These are phyloP conservation scores for Acanthamoeba castellanii DNA, from an alignment of 208 protist genomes.

Conservation along the genomic window DNA sequence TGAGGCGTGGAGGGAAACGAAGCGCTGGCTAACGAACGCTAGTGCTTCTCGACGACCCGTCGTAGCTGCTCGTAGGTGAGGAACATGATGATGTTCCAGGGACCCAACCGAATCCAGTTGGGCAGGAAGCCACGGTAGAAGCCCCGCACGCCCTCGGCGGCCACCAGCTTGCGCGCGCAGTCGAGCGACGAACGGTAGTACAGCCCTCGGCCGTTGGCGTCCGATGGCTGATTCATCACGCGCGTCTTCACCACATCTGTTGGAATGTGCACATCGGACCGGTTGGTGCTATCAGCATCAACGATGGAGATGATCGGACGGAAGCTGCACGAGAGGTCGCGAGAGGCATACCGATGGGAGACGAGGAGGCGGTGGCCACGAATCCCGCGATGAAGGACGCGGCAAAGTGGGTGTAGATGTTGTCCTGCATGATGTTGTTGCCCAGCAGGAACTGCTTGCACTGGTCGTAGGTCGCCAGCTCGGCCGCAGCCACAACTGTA, in stretches of 20 bases:
- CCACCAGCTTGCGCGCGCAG: slow-evolving; percentile 76
- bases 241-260: slow-evolving; percentile 80
- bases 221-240: slow-evolving; percentile 80
- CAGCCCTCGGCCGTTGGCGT: slow-evolving; percentile 48
- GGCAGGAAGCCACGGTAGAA: slow-evolving; percentile 82
- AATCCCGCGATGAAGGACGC: slow-evolving; percentile 78
- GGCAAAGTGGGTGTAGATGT: slow-evolving; percentile 61
- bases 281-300: neutral
- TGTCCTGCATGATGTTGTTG: slow-evolving; percentile 59
- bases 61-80: slow-evolving; percentile 76
- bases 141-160: slow-evolving; percentile 73
- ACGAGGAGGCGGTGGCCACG: slow-evolving; percentile 72
- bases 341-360: slow-evolving; percentile 27
- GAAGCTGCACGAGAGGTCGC: neutral
- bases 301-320: neutral
- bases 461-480: slow-evolving; percentile 81
- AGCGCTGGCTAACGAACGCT: neutral
- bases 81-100: slow-evolving; percentile 78
- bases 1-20: neutral
- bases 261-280: neutral
- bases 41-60: neutral
- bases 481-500: slow-evolving; percentile 74
- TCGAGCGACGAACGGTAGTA: slow-evolving; percentile 75
- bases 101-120: slow-evolving; percentile 79
- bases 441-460: slow-evolving; percentile 80